A percentile compares a stretch with the other conserved stretches of the same genome.
Conservation (phyloP, 1,139 yeast species). For the Scheffersomyces cryptocercus region DNA sequence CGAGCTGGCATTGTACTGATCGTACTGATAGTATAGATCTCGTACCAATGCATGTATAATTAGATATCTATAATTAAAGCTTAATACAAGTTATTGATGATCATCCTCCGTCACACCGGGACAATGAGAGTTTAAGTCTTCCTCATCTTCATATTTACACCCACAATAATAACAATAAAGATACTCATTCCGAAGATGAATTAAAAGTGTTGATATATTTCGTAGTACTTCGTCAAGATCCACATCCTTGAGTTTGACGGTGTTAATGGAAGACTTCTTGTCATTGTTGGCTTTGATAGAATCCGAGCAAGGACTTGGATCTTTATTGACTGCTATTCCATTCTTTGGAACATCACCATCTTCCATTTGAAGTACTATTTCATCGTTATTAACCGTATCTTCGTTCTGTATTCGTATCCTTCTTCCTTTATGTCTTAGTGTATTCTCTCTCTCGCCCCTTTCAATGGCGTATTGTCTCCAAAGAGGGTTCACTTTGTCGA, state of each 20-base stretch:
- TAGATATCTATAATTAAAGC: not conserved
- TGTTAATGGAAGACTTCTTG: no score
- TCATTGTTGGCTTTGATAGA: no score
- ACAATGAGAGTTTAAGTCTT: slow-evolving; percentile 41
- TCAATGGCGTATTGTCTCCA: slow-evolving; percentile 25
- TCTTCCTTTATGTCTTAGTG: no score
- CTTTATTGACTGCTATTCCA: no score
- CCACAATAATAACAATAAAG: slow-evolving; percentile 55
- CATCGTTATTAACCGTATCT: no score
- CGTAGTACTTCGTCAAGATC: no score
- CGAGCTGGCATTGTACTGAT: slow-evolving; percentile 10
- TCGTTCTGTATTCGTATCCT: no score
- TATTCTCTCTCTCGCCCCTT: not conserved
- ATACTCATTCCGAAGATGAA: slow-evolving; percentile 35
- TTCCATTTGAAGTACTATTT: no score
- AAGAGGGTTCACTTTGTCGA: slow-evolving; percentile 15
- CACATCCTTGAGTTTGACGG: no score
- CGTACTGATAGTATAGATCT: not conserved
- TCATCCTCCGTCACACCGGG: slow-evolving; percentile 47
- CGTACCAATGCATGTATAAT: not conserved
- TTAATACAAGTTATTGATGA: slow-evolving; percentile 19
- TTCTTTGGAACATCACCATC: no score
- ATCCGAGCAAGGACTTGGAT: no score
- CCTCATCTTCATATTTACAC: slow-evolving; percentile 26
- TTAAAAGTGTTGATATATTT: slow-evolving; percentile 11